phyloP scores from a whole-genome alignment of 495 filamentous ascomycete genomes.

The Penicillium coprophilum region DNA sequence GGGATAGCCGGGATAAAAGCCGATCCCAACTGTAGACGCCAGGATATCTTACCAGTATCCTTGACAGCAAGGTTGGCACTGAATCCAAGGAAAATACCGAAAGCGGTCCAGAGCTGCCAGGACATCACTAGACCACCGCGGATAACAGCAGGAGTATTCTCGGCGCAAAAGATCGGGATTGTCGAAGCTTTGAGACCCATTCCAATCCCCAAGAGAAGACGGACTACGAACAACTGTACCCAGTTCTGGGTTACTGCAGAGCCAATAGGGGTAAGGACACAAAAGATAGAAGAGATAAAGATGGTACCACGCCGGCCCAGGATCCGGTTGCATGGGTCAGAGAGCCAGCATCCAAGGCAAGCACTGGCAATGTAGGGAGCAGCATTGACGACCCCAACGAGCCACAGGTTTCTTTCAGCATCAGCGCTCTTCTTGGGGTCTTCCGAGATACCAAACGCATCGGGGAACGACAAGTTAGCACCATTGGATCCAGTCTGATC shows the following conservation, averaged over 20 bases:
- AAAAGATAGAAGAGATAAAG: constrained; percentile 61
- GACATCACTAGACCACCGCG: constrained; percentile 65
- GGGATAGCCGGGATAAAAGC: constrained; percentile 72
- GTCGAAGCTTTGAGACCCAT: constrained; percentile 65
- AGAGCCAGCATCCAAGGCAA: constrained; percentile 57
- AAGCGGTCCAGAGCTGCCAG: constrained; percentile 57
- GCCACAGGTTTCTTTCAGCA: constrained; percentile 49
- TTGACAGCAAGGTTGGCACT: constrained; percentile 60
- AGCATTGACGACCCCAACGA: constrained; percentile 64
- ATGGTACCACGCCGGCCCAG: constrained; percentile 61
- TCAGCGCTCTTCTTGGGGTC: constrained; percentile 27
- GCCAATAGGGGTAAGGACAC: constrained; percentile 57
- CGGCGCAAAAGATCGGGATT: constrained; percentile 63
- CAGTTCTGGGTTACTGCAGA: constrained; percentile 56
- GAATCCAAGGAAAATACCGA: constrained; percentile 62
- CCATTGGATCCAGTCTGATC: constrained; percentile 76
- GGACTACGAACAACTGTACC: constrained; percentile 56
- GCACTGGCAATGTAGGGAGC: constrained; percentile 43
- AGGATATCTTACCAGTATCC: constrained; percentile 54
- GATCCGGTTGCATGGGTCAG: constrained; percentile 55
- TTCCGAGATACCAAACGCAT: constrained; percentile 53
- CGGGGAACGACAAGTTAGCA: constrained; percentile 63
- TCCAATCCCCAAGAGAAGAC: constrained; percentile 62
- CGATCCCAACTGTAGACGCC: constrained; percentile 64
- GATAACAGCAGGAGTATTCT: constrained; percentile 59